Base-by-base conservation (phyloP, 768 basidiomycete species). In the Brasilioporus rufonigricans region DNA sequence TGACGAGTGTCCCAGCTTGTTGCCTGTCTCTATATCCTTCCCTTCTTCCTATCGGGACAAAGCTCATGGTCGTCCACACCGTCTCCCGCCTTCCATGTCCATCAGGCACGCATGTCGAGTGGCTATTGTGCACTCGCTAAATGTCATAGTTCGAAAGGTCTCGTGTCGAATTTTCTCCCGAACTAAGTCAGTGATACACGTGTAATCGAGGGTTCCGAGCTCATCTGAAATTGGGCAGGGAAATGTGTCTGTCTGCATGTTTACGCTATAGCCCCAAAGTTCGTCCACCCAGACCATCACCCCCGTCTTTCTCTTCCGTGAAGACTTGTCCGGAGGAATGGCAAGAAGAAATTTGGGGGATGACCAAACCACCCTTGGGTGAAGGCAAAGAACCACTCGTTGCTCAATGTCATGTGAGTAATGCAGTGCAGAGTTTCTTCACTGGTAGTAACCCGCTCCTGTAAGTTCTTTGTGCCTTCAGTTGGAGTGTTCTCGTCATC, bases 401-500 rank as follows among this genome's bases (percentile, higher is more conserved):
- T 14, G 71, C 67, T 14, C 59, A 70, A 41, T 71, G 70, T 36
- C 68, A 70, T 52, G 71, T 73, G 59, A 62, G 70, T 43, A 43
- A 14, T 38, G 7, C 21, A 24, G 10, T 41, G 29, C 14, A 36
- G 16, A 16, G 5, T 27, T 14, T 29, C 9, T 19, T 46, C 35
- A 12, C 23, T 1, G 4, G 32, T 39, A 38, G 2, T 51, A 52
- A 61, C 18, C 39, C 47, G 18, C 38, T 38, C 13, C 44, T 33
- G 16, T 59, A 40, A 88, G 87, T 66, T 87, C 19, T 84, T 87
- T 63, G 69, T 88, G 19, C 87, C 87, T 19, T 75, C 76, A 4
- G 78, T 78, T 8, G 79, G 83, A 50, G 77, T 85, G 18, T 89
- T 80, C 68, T 77, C 79, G 7, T 52, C 84, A 19, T 63, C 71